Evolutionary conservation across 352 stramenopile genomes (phyloP).

Genomic region (Globisporangium echinulatum): DNA sequence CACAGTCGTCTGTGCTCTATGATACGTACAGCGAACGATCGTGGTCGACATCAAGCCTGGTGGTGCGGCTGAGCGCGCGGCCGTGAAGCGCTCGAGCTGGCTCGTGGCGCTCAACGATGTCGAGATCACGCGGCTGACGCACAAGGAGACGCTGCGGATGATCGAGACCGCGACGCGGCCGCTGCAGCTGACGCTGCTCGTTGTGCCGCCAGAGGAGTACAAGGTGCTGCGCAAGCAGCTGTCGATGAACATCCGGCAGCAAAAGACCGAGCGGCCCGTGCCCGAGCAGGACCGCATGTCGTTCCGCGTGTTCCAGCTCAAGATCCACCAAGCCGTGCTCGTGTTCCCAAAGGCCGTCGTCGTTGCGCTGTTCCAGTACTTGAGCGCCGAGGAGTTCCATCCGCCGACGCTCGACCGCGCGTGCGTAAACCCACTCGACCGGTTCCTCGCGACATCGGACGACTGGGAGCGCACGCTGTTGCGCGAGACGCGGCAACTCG

Average conservation of each 20-base stretch:
- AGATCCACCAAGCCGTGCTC: conserved; percentile 78
- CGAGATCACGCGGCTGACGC: conserved; percentile 70
- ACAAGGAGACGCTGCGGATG: conserved; percentile 81
- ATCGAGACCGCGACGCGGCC: conserved; percentile 75
- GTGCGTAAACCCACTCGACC: conserved; percentile 49
- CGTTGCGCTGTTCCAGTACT: conserved; percentile 68
- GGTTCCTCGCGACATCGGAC: conserved; percentile 38
- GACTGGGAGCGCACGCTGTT: conserved; percentile 49
- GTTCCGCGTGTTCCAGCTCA: conserved; percentile 78
- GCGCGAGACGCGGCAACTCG: conserved; percentile 47
- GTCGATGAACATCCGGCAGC: conserved; percentile 81
- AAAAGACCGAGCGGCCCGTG: conserved; percentile 75
- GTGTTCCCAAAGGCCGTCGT: conserved; percentile 61
- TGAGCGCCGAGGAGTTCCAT: conserved; percentile 64
- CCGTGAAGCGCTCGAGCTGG: conserved; percentile 82
- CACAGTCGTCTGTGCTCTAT: neutral
- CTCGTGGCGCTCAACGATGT: conserved; percentile 74
- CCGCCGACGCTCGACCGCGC: conserved; percentile 37
- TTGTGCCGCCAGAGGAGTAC: conserved; percentile 69
- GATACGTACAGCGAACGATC: conserved; percentile 50
- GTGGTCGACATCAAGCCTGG: conserved; percentile 85
- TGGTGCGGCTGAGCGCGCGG: conserved; percentile 61
- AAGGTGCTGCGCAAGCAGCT: conserved; percentile 68
- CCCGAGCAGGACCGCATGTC: conserved; percentile 83
- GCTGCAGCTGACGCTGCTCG: conserved; percentile 62